phyloP scores from a whole-genome alignment of 2,329 filamentous ascomycete species.

The Colletotrichum sublineola region DNA sequence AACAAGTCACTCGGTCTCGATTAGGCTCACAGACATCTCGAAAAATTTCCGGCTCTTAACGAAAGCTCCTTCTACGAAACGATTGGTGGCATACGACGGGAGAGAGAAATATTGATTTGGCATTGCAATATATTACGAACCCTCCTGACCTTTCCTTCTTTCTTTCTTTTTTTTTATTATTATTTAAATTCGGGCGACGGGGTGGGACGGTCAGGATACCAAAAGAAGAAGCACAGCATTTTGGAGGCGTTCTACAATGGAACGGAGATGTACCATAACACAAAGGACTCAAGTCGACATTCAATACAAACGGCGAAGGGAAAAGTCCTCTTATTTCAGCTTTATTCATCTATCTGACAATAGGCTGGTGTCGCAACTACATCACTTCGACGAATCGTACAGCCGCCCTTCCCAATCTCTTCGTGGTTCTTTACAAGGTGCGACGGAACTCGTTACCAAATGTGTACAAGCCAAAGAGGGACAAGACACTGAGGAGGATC shows the following conservation, averaged over 20 bases:
- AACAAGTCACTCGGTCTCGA: constrained; percentile 57
- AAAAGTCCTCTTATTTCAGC: background rate
- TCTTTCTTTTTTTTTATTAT: background rate
- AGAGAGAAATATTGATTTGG: background rate
- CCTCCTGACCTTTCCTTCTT: background rate
- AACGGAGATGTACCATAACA: constrained; percentile 9
- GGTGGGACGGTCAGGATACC: background rate
- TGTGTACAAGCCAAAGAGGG: constrained; percentile 81
- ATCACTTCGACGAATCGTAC: constrained; percentile 1
- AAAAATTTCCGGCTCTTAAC: background rate
- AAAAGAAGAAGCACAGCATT: background rate
- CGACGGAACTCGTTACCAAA: constrained; percentile 79
- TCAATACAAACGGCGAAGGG: background rate
- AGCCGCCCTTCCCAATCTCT: background rate
- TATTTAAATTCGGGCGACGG: background rate
- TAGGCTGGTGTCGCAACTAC: constrained; percentile 6
- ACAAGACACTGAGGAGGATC: constrained; percentile 81
- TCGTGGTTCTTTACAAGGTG: constrained; percentile 50
- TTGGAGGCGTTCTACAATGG: constrained; percentile 9
- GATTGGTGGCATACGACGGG: background rate
- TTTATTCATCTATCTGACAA: background rate
- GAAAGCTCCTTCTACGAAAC: background rate
- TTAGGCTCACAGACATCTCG: background rate
- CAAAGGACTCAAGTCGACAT: background rate
- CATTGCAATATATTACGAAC: constrained; percentile 24